phyloP scores from a whole-genome alignment of 1,284 basidiomycete genomes.

The Moniliophthora roreri region DNA sequence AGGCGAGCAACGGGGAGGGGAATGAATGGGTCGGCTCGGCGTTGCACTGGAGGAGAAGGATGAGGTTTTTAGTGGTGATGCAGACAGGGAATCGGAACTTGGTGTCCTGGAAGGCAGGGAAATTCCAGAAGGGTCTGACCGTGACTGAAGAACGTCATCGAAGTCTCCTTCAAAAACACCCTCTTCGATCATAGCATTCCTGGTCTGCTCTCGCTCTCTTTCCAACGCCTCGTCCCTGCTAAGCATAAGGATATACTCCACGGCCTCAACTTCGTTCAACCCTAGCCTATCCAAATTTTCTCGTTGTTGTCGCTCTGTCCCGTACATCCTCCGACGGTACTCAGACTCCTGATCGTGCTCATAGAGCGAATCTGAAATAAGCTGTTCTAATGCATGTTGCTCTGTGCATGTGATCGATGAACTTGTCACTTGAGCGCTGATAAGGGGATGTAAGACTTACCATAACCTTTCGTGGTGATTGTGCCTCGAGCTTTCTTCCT shows the following conservation, averaged over 20 bases:
- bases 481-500: slow-evolving; percentile 37
- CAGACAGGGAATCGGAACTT: neutral
- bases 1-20: slow-evolving; percentile 24
- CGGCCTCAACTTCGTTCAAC: slow-evolving; percentile 73
- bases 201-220: slow-evolving; percentile 5
- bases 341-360: slow-evolving; percentile 51
- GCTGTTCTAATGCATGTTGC: slow-evolving; percentile 62
- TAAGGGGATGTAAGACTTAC: slow-evolving; percentile 39
- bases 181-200: slow-evolving; percentile 35
- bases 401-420: slow-evolving; percentile 40
- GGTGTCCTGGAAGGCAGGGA: slow-evolving; percentile 13
- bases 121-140: slow-evolving; percentile 18
- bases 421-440: neutral
- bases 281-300: slow-evolving; percentile 63
- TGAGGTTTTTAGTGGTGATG: neutral
- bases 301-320: slow-evolving; percentile 56
- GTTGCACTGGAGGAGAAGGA: neutral
- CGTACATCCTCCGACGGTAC: slow-evolving; percentile 35
- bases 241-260: slow-evolving; percentile 85
- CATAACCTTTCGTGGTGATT: slow-evolving; percentile 44
- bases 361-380: slow-evolving; percentile 60
- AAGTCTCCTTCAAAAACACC: slow-evolving; percentile 60
- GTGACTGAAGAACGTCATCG: slow-evolving; percentile 39
- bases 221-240: slow-evolving; percentile 71
- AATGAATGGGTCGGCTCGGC: slow-evolving; percentile 12